A percentile compares a stretch with the other conserved stretches of the same genome.
Evolutionary conservation across 768 basidiomycete genomes (phyloP).

Genomic region (Xerocomellus chrysenteron): DNA sequence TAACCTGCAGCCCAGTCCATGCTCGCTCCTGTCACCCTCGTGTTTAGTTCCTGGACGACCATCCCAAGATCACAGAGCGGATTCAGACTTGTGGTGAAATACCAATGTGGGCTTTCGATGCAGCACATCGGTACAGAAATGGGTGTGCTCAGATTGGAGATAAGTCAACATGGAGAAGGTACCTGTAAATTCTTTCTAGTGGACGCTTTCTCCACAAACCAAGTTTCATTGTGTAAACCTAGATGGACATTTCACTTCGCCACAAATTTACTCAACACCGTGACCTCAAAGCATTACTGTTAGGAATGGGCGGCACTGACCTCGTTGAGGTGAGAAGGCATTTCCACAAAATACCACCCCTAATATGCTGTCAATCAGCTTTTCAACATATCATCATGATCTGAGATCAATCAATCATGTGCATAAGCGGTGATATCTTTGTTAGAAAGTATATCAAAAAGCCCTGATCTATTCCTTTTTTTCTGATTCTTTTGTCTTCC

Average conservation of each 20-base stretch:
- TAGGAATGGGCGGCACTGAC: slow-evolving; percentile 63
- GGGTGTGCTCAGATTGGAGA: slow-evolving; percentile 66
- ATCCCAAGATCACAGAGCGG: slow-evolving; percentile 65
- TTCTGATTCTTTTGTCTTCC: too few relatives aligned
- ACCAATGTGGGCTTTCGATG: slow-evolving; percentile 64
- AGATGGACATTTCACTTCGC: slow-evolving; percentile 68
- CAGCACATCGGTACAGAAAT: slow-evolving; percentile 63
- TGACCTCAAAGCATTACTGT: slow-evolving; percentile 55
- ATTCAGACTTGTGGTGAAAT: slow-evolving; percentile 62
- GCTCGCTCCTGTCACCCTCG: too few relatives aligned
- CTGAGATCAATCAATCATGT: too few relatives aligned
- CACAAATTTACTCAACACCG: slow-evolving; percentile 72
- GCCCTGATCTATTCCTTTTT: too few relatives aligned
- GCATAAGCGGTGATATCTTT: too few relatives aligned
- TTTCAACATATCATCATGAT: too few relatives aligned
- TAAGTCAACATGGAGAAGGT: slow-evolving; percentile 66
- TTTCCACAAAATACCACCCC: too few relatives aligned
- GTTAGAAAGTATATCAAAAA: too few relatives aligned
- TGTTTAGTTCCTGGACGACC: slow-evolving; percentile 56
- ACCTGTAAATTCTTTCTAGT: background rate
- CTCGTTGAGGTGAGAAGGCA: slow-evolving; percentile 67
- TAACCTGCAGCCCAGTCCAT: too few relatives aligned
- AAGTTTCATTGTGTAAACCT: background rate
- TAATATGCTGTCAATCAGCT: too few relatives aligned
- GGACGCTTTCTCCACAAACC: background rate